A percentile compares a stretch with the other conserved stretches of the same genome.
phyloP scores from a whole-genome alignment of 257 asterid species.

The Gentiana macrophylla region DNA sequence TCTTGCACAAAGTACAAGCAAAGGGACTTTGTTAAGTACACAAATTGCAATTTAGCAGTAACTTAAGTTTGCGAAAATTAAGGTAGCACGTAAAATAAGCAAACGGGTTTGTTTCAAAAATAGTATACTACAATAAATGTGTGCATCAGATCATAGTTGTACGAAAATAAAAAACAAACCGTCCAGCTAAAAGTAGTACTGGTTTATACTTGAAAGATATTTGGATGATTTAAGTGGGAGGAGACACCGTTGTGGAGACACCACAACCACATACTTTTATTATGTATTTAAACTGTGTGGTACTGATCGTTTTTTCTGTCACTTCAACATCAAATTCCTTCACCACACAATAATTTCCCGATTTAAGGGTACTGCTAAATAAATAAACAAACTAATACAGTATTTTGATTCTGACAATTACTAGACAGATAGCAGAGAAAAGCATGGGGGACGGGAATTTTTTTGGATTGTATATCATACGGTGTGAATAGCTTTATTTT shows the following conservation, averaged over 20 bases:
- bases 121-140: background rate
- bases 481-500: no score
- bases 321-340: no score
- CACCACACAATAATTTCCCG: no score
- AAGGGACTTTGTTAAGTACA: background rate
- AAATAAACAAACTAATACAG: background rate
- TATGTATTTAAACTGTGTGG: no score
- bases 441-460: background rate
- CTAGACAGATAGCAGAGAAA: conserved; percentile 8
- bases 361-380: background rate
- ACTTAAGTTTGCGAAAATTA: background rate
- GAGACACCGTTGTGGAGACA: no score
- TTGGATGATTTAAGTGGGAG: no score
- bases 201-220: no score
- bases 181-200: no score
- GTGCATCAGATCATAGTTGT: conserved; percentile 11
- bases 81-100: background rate
- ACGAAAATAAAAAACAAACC: background rate
- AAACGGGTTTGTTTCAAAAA: background rate
- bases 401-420: no score
- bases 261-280: no score
- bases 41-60: background rate
- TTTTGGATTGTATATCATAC: no score
- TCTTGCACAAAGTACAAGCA: conserved; percentile 18
- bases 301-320: no score